Evolutionary conservation across 306 rosid genomes (phyloP), one percentile per base, ranked within the genome.

Genomic region (Alnus glutinosa): DNA sequence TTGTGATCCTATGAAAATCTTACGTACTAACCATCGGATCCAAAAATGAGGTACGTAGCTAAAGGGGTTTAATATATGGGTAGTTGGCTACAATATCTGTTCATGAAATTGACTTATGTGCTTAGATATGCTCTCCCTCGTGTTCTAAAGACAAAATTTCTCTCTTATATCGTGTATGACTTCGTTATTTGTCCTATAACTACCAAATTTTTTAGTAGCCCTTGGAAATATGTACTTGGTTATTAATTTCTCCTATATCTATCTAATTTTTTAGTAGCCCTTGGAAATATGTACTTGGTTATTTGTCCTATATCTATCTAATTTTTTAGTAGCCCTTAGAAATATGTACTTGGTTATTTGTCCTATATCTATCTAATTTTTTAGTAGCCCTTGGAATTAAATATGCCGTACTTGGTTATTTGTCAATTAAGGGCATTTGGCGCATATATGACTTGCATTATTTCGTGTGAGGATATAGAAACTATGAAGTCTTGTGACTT

Each of bases 81-180:
- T 74, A 77, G 79, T 86, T 57, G 36, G 63, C 2, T 52, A 77
- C 75, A 73, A 74, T 76, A 78, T 47, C 86, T 32, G 55, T 70
- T 84, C 84, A 75, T 84, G 73, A 71, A 78, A 72, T 89, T 85
- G 82, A 86, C 83, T 47, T 76, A 23, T 75, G 70, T 52, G 61
- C 71, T 76, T 49, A 48, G 34, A 79, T 82, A 51, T 62, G 15
- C 59, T 46, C 73, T 47, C 76, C 55, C 48, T 9, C 66, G 46
- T 54, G 67, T 51, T 47, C 5, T 23, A 15, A 70, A 85, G 14
- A 71, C 51, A 71, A 70, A 58, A 37, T 55, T 47, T 3, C 30
- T 30, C 48, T 3, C 48, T 2, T 66, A 4, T 59, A 23, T 23
- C 28, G 28, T 23, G 28, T 23, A 23, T 23, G 28, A 23, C 28